Evolutionary conservation across 2,329 filamentous ascomycete species (phyloP).

Genomic region (Fusarium euwallaceae): DNA sequence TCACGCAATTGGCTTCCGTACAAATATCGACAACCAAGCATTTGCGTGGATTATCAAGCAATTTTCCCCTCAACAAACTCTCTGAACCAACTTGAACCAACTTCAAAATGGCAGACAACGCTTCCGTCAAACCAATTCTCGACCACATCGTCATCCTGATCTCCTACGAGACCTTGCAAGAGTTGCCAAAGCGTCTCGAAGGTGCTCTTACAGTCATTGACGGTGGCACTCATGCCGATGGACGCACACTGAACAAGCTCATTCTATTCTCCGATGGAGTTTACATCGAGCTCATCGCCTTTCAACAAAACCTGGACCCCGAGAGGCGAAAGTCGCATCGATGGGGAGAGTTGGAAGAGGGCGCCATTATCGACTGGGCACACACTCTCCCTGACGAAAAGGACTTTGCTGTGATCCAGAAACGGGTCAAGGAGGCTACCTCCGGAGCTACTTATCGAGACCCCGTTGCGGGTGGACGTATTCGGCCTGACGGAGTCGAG

Average conservation of each 20-base stretch:
- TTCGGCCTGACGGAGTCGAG: slow-evolving; percentile 29
- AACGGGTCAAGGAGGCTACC: neutral
- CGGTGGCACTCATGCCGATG: slow-evolving; percentile 25
- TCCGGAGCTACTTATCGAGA: neutral
- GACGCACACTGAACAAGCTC: slow-evolving; percentile 31
- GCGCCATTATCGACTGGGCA: slow-evolving; percentile 28
- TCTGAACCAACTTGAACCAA: rapidly evolving
- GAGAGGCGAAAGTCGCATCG: slow-evolving; percentile 23
- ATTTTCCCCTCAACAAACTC: neutral
- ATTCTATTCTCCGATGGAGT: slow-evolving; percentile 22
- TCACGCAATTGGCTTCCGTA: slow-evolving; percentile 23
- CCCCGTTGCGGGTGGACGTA: slow-evolving; percentile 26
- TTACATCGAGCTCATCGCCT: slow-evolving; percentile 36
- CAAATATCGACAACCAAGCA: neutral
- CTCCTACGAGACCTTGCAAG: slow-evolving; percentile 20
- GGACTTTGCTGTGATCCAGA: slow-evolving; percentile 15
- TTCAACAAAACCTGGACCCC: slow-evolving; percentile 22
- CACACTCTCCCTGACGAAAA: slow-evolving; percentile 23
- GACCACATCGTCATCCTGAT: slow-evolving; percentile 32
- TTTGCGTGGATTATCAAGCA: neutral
- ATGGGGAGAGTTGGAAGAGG: slow-evolving; percentile 28
- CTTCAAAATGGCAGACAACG: neutral
- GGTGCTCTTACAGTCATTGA: slow-evolving; percentile 22
- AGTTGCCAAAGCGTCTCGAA: slow-evolving; percentile 15
- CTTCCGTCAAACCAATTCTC: neutral